Percentiles rank a stretch among this genome's conserved stretches.
Conservation (phyloP, 371 early-diverging fungal species). For the Apophysomyces variabilis region DNA sequence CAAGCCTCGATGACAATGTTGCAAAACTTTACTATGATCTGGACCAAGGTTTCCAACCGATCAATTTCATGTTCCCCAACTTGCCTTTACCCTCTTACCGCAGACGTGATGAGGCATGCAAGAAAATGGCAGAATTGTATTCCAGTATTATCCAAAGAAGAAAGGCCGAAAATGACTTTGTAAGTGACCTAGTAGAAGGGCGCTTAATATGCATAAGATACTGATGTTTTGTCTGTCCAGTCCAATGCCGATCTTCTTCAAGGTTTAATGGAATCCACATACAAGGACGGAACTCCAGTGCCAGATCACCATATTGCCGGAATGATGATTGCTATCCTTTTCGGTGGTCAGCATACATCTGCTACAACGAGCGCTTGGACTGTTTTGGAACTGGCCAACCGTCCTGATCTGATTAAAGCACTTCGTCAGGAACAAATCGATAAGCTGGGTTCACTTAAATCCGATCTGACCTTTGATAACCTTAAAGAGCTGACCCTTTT, state of each 20-base stretch:
- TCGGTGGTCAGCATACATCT: constrained; percentile 97
- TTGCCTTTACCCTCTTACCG: constrained; percentile 58
- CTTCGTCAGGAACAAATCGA: constrained; percentile 70
- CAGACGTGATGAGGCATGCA: constrained; percentile 86
- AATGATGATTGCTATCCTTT: constrained; percentile 94
- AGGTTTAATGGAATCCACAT: constrained; percentile 82
- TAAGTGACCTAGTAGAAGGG: constrained; percentile 17
- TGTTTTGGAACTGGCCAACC: constrained; percentile 82
- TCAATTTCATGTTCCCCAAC: constrained; percentile 82
- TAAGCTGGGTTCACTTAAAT: constrained; percentile 61
- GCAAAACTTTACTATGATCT: constrained; percentile 94
- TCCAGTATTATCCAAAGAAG: constrained; percentile 82
- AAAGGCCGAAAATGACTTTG: constrained; percentile 53
- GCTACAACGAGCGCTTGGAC: constrained; percentile 95
- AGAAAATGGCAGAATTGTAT: constrained; percentile 83
- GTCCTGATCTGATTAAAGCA: constrained; percentile 67
- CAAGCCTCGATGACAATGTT: constrained; percentile 71
- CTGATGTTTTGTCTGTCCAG: constrained; percentile 12
- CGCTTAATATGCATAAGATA: not conserved
- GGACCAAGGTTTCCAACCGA: constrained; percentile 93
- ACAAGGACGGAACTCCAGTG: constrained; percentile 84
- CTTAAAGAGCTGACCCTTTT: constrained; percentile 78
- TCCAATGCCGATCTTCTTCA: constrained; percentile 77
- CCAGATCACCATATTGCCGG: constrained; percentile 87
- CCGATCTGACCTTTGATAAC: constrained; percentile 73